A percentile compares a stretch with the other conserved stretches of the same genome.
These are phyloP conservation scores for Epichloe coenophiala DNA, from an alignment of 2,329 filamentous ascomycete species.

Conservation along the genomic window DNA sequence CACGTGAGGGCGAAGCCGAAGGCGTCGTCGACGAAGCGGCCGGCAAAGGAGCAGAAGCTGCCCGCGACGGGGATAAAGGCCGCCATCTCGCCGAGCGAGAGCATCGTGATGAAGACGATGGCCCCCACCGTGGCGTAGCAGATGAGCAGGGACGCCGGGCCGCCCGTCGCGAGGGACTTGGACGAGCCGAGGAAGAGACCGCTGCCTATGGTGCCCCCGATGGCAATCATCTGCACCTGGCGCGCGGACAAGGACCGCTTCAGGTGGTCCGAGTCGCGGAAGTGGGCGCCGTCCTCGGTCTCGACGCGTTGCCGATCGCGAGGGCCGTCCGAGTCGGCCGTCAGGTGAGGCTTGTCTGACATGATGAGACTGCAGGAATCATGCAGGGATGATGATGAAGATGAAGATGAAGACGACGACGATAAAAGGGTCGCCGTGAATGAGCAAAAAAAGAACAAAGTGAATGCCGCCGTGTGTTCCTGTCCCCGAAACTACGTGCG, in stretches of 20 bases:
- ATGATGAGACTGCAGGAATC: not conserved
- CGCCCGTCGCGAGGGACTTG: constrained; percentile 43
- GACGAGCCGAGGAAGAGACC: constrained; percentile 51
- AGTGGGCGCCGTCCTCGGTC: not conserved
- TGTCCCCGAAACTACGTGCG: no score
- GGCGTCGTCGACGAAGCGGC: constrained; percentile 38
- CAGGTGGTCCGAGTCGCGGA: constrained; percentile 19
- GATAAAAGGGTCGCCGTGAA: no score
- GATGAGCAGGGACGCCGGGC: constrained; percentile 42
- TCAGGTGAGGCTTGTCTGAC: not conserved
- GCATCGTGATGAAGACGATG: constrained; percentile 46
- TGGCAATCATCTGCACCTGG: constrained; percentile 57
- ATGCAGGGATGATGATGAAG: no score
- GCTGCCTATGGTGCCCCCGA: constrained; percentile 47
- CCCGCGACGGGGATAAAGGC: constrained; percentile 35
- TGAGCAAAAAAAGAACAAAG: no score
- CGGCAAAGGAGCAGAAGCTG: constrained; percentile 37
- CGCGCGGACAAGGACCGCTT: constrained; percentile 42
- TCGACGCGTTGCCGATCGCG: not conserved
- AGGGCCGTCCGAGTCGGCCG: not conserved
- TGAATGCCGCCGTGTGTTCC: no score
- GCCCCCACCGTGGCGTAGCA: constrained; percentile 41
- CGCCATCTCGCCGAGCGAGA: constrained; percentile 47
- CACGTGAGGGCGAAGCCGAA: constrained; percentile 41
- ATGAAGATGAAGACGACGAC: no score